Evolutionary conservation across 129 eudicot species (phyloP).

Genomic region (Escallonia herrerae): DNA sequence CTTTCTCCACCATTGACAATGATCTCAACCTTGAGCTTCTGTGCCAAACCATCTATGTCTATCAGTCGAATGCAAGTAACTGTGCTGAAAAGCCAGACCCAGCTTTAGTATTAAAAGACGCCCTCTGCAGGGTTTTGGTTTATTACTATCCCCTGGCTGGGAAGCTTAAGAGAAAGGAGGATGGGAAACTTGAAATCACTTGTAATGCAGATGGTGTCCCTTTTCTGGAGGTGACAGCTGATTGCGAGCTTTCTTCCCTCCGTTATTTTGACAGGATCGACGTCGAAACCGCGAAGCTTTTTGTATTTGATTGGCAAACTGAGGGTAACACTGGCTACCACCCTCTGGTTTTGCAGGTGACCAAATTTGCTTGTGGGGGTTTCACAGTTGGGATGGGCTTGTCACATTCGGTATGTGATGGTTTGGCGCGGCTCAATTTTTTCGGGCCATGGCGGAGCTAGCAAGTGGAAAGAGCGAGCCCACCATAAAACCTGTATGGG

Average conservation of each 20-base stretch:
- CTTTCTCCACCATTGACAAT: slow-evolving; percentile 19
- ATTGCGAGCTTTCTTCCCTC: slow-evolving; percentile 13
- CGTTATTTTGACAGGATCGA: slow-evolving; percentile 15
- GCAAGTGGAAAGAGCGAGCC: slow-evolving; percentile 12
- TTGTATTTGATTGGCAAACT: slow-evolving; percentile 7
- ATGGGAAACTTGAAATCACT: slow-evolving; percentile 18
- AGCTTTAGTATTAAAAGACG: slow-evolving; percentile 6
- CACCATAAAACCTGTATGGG: slow-evolving; percentile 15
- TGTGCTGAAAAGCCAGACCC: neutral
- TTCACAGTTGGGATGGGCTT: slow-evolving; percentile 18
- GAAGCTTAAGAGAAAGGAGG: slow-evolving; percentile 8
- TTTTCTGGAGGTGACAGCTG: slow-evolving; percentile 2
- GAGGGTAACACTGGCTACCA: slow-evolving; percentile 5
- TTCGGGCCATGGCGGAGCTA: slow-evolving; percentile 16
- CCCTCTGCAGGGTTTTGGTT: slow-evolving; percentile 17
- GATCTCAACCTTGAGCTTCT: slow-evolving; percentile 10
- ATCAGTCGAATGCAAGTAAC: neutral
- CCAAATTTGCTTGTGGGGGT: slow-evolving; percentile 21
- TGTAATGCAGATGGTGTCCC: slow-evolving; percentile 17
- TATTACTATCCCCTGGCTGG: slow-evolving; percentile 19
- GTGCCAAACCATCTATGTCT: slow-evolving; percentile 8
- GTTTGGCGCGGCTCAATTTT: slow-evolving; percentile 9
- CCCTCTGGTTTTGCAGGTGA: slow-evolving; percentile 16
- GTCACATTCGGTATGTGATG: slow-evolving; percentile 13
- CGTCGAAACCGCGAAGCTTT: neutral